phyloP scores from a whole-genome alignment of 352 stramenopile species.

The Globisporangium acanthophoron region DNA sequence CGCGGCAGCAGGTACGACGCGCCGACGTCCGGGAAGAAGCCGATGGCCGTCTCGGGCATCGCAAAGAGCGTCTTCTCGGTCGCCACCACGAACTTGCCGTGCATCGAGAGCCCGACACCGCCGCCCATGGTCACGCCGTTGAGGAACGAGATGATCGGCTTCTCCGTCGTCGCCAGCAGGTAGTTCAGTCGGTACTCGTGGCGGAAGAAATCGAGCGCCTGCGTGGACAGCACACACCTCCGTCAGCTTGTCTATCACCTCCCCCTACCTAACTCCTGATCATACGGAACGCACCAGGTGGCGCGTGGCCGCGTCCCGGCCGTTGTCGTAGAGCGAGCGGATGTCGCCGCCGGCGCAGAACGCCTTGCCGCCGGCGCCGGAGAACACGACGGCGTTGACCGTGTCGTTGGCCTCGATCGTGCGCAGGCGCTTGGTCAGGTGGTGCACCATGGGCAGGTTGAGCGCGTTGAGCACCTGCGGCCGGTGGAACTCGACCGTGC shows the following conservation, averaged over 20 bases:
- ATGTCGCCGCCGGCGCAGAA: conserved; percentile 97
- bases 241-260: too few species aligned
- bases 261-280: too few species aligned
- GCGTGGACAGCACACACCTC: not conserved
- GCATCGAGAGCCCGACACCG: conserved; percentile 95
- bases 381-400: conserved; percentile 82
- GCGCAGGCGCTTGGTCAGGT: conserved; percentile 83
- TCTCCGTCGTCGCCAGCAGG: conserved; percentile 78
- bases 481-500: conserved; percentile 89
- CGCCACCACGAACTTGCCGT: conserved; percentile 95
- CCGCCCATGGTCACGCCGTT: conserved; percentile 99
- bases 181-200: conserved; percentile 96
- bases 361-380: conserved; percentile 68
- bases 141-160: conserved; percentile 91
- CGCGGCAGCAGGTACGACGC: conserved; percentile 90
- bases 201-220: conserved; percentile 91
- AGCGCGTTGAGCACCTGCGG: conserved; percentile 91
- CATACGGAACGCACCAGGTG: conserved; percentile 28
- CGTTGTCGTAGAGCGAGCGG: conserved; percentile 83
- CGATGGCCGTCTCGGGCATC: conserved; percentile 99
- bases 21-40: conserved; percentile 98
- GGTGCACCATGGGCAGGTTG: conserved; percentile 88
- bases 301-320: conserved; percentile 59
- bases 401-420: conserved; percentile 76
- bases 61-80: conserved; percentile 97